A percentile compares a stretch with the other conserved stretches of the same genome.
These are phyloP conservation scores for Nevesoporus exiguus DNA, from an alignment of 768 basidiomycete species.

Conservation along the genomic window DNA sequence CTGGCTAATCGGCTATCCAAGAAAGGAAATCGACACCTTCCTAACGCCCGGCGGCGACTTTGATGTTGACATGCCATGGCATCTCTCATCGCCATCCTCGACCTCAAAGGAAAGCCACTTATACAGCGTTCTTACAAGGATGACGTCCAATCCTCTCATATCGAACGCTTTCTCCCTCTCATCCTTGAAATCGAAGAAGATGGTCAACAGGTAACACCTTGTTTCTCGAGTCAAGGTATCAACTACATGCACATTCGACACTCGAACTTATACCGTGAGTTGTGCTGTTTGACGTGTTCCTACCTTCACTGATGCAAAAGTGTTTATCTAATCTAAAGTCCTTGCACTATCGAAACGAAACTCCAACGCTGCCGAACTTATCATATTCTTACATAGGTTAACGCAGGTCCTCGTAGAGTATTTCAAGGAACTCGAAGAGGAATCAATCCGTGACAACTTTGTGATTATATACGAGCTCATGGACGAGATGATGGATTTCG, in stretches of 20 bases:
- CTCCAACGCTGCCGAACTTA: slow-evolving; percentile 92
- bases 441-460: slow-evolving; percentile 98
- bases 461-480: slow-evolving; percentile 98
- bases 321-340: slow-evolving; percentile 44
- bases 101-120: slow-evolving; percentile 96
- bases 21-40: too few relatives aligned
- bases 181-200: slow-evolving; percentile 97
- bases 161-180: slow-evolving; percentile 92
- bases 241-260: slow-evolving; percentile 99
- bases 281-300: slow-evolving; percentile 6
- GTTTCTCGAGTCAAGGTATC: slow-evolving; percentile 91
- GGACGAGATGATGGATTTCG: slow-evolving; percentile 99
- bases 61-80: slow-evolving; percentile 38
- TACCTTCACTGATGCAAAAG: not conserved
- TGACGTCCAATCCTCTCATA: slow-evolving; percentile 84
- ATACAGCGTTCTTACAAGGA: slow-evolving; percentile 97
- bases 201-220: slow-evolving; percentile 92
- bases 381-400: slow-evolving; percentile 93
- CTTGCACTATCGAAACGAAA: slow-evolving; percentile 95
- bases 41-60: too few relatives aligned
- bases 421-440: slow-evolving; percentile 99
- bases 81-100: slow-evolving; percentile 86
- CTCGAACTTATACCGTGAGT: slow-evolving; percentile 91
- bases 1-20: too few relatives aligned
- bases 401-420: slow-evolving; percentile 93